Evolutionary conservation across 2,329 filamentous ascomycete species (phyloP).

Genomic region (Cladophialophora yegresii): DNA sequence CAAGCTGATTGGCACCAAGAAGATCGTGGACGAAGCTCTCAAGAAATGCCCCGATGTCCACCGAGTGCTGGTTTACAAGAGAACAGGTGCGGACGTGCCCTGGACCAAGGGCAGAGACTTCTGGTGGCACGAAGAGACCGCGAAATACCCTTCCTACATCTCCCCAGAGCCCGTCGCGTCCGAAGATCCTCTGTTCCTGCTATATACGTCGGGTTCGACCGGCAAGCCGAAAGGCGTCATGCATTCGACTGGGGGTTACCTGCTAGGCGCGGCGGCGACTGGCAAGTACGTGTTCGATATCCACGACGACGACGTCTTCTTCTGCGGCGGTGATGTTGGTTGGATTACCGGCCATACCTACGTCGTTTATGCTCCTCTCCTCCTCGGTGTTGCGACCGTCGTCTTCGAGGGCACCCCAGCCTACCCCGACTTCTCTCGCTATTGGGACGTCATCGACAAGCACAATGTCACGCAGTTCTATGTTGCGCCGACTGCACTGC

Average conservation of each 20-base stretch:
- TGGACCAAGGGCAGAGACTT: conserved; percentile 85
- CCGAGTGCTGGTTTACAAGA: conserved; percentile 88
- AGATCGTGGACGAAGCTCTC: conserved; percentile 92
- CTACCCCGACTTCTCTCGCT: conserved; percentile 95
- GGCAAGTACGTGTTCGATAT: conserved; percentile 99
- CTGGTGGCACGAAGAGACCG: conserved; percentile 99
- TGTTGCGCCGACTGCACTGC: conserved; percentile 89
- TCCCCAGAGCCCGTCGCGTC: conserved; percentile 85
- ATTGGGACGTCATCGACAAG: conserved; percentile 98
- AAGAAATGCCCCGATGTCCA: conserved; percentile 91
- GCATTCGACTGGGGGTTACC: conserved; percentile 94
- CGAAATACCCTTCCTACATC: conserved; percentile 94
- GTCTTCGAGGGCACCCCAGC: conserved; percentile 98
- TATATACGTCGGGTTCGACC: conserved; percentile 97
- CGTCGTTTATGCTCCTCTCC: conserved; percentile 90
- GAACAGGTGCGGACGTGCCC: conserved; percentile 88
- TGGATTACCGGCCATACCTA: conserved; percentile 99
- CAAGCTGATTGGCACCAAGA: conserved; percentile 97
- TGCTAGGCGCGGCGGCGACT: conserved; percentile 88
- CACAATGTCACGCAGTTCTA: conserved; percentile 97
- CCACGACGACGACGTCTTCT: conserved; percentile 88
- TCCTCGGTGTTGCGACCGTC: conserved; percentile 90
- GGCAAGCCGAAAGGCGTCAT: conserved; percentile 99
- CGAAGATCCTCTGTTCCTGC: conserved; percentile 93
- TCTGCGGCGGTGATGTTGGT: conserved; percentile 96